Evolutionary conservation across 257 asterid species (phyloP).

Genomic region (Orobanche coerulescens): DNA sequence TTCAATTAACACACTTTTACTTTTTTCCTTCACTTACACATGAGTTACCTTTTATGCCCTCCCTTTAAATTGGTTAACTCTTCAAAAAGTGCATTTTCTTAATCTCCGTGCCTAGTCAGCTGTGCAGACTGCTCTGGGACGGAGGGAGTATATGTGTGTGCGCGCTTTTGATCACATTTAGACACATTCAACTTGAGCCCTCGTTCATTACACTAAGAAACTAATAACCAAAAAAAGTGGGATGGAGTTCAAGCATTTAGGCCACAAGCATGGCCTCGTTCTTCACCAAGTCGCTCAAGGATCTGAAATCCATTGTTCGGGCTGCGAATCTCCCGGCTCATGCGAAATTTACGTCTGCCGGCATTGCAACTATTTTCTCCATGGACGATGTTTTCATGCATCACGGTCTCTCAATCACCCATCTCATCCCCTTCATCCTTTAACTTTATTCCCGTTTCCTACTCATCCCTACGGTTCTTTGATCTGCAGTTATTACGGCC

Average conservation of each 20-base stretch:
- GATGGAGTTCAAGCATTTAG: constrained; percentile 57
- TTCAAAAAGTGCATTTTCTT: no score
- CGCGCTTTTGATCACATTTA: neutral
- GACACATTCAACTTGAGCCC: neutral
- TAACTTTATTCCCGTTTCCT: constrained; percentile 45
- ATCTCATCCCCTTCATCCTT: constrained; percentile 43
- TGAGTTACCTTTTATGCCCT: no score
- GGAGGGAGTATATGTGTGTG: no score
- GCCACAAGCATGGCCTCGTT: constrained; percentile 42
- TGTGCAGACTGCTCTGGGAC: no score
- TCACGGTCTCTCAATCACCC: constrained; percentile 39
- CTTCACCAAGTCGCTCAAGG: constrained; percentile 37
- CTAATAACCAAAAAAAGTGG: neutral
- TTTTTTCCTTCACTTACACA: no score
- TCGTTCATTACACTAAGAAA: no score
- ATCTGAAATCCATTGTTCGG: constrained; percentile 20
- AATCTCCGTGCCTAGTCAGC: no score
- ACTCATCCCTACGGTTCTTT: constrained; percentile 42
- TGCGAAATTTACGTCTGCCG: constrained; percentile 20
- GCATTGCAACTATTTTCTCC: constrained; percentile 41
- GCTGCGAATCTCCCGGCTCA: constrained; percentile 21
- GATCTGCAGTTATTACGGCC: constrained; percentile 37
- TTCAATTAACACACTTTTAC: no score
- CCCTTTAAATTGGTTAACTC: no score
- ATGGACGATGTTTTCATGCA: constrained; percentile 41